Conservation (phyloP, 1,284 basidiomycete species). For the Ceratobasidium sp. region DNA sequence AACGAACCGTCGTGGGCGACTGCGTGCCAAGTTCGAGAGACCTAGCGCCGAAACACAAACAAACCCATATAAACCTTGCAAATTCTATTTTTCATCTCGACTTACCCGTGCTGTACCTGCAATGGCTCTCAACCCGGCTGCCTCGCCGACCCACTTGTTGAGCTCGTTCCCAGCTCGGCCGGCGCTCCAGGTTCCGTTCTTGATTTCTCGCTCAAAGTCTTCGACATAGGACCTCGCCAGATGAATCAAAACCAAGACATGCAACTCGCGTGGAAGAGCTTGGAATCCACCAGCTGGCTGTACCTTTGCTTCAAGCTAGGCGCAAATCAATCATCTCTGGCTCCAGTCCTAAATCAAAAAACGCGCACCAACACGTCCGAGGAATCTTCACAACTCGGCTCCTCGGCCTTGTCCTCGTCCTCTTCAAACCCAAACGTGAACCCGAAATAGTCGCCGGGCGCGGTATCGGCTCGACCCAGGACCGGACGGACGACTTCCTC, state of each 20-base stretch:
- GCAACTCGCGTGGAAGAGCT: conserved; percentile 75
- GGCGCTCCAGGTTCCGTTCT: conserved; percentile 23
- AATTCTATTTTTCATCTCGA: not conserved
- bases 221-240: conserved; percentile 51
- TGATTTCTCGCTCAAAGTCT: conserved; percentile 25
- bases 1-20: conserved; percentile 88
- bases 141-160: conserved; percentile 46
- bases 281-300: conserved; percentile 44
- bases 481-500: not conserved
- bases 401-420: not conserved
- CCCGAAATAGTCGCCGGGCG: conserved; percentile 10
- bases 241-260: conserved; percentile 64
- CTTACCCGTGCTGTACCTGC: conserved; percentile 1
- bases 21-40: conserved; percentile 79
- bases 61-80: not conserved
- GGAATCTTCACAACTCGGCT: conserved; percentile 10
- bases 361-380: conserved; percentile 6
- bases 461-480: conserved; percentile 1
- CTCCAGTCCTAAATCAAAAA: not conserved
- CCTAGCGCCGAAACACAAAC: conserved; percentile 55
- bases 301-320: not conserved
- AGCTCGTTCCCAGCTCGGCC: not conserved
- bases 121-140: conserved; percentile 44
- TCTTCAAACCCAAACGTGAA: not conserved
- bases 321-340: not conserved